These are phyloP conservation scores for Galerina marginata DNA, from an alignment of 768 basidiomycete genomes.

Conservation along the genomic window DNA sequence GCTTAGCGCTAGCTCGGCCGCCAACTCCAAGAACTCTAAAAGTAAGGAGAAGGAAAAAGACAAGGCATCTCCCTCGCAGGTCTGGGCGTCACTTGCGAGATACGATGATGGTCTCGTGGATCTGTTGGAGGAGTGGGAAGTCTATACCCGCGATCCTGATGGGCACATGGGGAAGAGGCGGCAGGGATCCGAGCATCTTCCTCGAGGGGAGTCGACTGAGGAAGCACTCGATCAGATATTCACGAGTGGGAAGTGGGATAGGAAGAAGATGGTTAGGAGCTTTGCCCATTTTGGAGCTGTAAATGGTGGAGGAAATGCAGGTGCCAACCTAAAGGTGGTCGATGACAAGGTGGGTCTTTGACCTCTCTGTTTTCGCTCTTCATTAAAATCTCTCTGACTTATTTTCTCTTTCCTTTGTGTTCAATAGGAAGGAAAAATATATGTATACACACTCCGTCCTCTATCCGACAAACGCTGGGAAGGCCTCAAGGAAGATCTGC, in stretches of 20 bases:
- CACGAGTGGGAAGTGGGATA: slow-evolving; percentile 67
- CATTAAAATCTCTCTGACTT: not conserved
- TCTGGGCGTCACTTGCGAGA: slow-evolving; percentile 80
- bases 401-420: not conserved
- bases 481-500: slow-evolving; percentile 41
- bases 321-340: slow-evolving; percentile 33
- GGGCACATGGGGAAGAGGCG: slow-evolving; percentile 39
- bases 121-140: slow-evolving; percentile 67
- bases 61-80: slow-evolving; percentile 38
- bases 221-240: slow-evolving; percentile 52
- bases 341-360: slow-evolving; percentile 37
- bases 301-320: slow-evolving; percentile 18
- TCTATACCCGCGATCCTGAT: slow-evolving; percentile 48
- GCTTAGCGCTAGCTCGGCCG: no score
- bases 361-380: not conserved
- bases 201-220: slow-evolving; percentile 21
- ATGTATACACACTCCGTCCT: slow-evolving; percentile 52
- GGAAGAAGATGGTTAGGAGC: slow-evolving; percentile 75
- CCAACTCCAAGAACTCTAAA: not conserved
- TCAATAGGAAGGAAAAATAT: slow-evolving; percentile 44
- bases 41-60: slow-evolving; percentile 13
- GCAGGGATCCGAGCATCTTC: slow-evolving; percentile 37
- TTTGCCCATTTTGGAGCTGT: slow-evolving; percentile 68
- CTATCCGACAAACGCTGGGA: slow-evolving; percentile 51
- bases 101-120: slow-evolving; percentile 78